Percentiles rank a stretch among this genome's conserved stretches.
Conservation (phyloP, 306 rosid genomes). For the Medicago lupulina region DNA sequence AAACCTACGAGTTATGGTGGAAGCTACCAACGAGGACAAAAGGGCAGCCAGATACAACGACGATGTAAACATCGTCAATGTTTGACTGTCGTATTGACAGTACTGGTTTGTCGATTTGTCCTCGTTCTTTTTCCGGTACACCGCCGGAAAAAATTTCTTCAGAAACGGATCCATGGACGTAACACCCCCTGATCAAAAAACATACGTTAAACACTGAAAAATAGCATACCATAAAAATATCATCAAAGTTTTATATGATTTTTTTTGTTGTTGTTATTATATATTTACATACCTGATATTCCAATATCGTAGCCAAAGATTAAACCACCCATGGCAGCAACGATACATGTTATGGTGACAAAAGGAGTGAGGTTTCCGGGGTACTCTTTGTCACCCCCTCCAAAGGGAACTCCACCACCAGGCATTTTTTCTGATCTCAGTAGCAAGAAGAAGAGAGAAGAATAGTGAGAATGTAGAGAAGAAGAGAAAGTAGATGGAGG, state of each 20-base stretch:
- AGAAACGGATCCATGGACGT: constrained; percentile 90
- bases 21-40: constrained; percentile 77
- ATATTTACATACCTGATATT: constrained; percentile 67
- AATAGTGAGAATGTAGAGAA: neutral
- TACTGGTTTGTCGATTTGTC: constrained; percentile 58
- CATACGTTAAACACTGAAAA: too few species aligned
- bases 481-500: constrained; percentile 12
- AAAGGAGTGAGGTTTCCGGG: constrained; percentile 79
- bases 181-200: constrained; percentile 69
- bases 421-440: constrained; percentile 56
- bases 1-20: constrained; percentile 69
- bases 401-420: constrained; percentile 52
- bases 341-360: constrained; percentile 74
- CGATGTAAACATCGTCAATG: constrained; percentile 85
- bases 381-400: constrained; percentile 54
- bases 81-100: constrained; percentile 78
- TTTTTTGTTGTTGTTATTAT: too few species aligned
- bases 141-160: constrained; percentile 71
- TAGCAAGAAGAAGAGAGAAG: neutral
- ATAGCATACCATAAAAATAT: neutral
- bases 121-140: constrained; percentile 55
- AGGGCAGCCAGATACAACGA: constrained; percentile 89
- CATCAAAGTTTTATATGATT: neutral
- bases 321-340: constrained; percentile 97
- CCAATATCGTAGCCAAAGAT: constrained; percentile 97